Base-by-base conservation (phyloP, 371 early-diverging fungal species). In the Mortierella polycephala region DNA sequence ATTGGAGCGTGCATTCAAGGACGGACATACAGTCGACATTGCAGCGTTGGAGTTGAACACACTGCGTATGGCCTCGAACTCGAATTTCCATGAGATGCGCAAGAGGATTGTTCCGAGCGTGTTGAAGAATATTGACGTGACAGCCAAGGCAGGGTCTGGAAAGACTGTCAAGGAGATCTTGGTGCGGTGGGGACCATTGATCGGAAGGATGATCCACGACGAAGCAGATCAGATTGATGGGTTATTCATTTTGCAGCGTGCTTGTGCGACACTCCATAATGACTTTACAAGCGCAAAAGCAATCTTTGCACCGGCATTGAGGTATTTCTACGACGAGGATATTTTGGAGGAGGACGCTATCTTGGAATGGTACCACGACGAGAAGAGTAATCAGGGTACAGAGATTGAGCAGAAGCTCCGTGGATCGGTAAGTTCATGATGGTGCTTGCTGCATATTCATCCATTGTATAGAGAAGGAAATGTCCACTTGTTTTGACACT, bases 1-100 rank as follows among this genome's bases (percentile, higher is more conserved):
- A 0, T 74, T 97, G 57, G 90, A 92, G 37, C 87, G 96, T 14
- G 94, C 96, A 11, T 86, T 96, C 67, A 85, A 83, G 37, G 95
- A 96, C 61, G 84, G 88, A 51, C 95, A 94, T 71, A 76, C 85
- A 1, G 87, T 93, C 11, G 95, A 94, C 30, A 90, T 90, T 64
- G 90, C 96, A 8, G 88, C 89, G 12, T 81, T 96, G 16, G 98
- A 98, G 85, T 86, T 98, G 40, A 96, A 95, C 60, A 91, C 96
- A 9, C 83, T 95, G 65, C 94, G 96, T 69, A 93, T 97, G 93
- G 92, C 96, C 7, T 90, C 89, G 71, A 93, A 97, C 76, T 91
- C 93, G 30, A 90, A 89, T 12, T 96, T 94, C 68, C 85, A 88
- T 21, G 92, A 94, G 77, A 87, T 97, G 69, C 86, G 97, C 23